Evolutionary conservation across 2,329 filamentous ascomycete genomes (phyloP), one percentile per base, ranked within the genome.

Genomic region (Xylariaceae sp.): DNA sequence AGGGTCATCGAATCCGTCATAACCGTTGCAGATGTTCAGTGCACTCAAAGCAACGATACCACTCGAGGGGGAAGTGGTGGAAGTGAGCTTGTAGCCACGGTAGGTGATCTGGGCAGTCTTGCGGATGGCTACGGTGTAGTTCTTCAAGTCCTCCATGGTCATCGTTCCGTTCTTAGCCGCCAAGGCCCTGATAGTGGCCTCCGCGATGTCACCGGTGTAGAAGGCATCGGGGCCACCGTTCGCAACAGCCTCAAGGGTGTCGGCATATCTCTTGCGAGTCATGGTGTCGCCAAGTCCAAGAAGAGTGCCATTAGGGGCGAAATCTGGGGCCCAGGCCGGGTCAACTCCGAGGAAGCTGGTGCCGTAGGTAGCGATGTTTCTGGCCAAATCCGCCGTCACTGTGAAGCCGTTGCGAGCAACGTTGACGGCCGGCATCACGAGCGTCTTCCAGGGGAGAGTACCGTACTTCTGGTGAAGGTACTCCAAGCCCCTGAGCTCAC

Each of bases 291-390:
- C 55, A 10, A 65, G 53, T 61, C 76, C 51, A 65, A 77, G 64
- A 13, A 57, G n/a, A 59, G 68, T 50, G 70, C 74, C 62, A 61
- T 73, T 54, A 65, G 75, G 45, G 51, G 91, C 90, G 73, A 96
- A 96, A 71, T 96, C 92, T 34, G 90, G 75, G 0, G 91, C 89
- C 88, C 90, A 96, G 0, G 83, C 80, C 0, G 88, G 85, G 61
- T 95, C 83, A 0, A 87, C 77, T 2, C 83, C 79, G 0, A 96
- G 74, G 69, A 94, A 94, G 64, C 86, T 54, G 13, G 66, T 81
- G 53, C 80, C 73, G 6, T 30, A 30, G 23, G 23, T 4, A 30
- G 78, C 71, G 81, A 94, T 92, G 68, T 90, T 89, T 13, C 74
- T 78, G 51, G 89, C 80, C 1, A 94, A 77, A 65, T 73, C 92